Conservation (phyloP, 192 early-diverging fungal species). For the Phycomyces nitens region DNA sequence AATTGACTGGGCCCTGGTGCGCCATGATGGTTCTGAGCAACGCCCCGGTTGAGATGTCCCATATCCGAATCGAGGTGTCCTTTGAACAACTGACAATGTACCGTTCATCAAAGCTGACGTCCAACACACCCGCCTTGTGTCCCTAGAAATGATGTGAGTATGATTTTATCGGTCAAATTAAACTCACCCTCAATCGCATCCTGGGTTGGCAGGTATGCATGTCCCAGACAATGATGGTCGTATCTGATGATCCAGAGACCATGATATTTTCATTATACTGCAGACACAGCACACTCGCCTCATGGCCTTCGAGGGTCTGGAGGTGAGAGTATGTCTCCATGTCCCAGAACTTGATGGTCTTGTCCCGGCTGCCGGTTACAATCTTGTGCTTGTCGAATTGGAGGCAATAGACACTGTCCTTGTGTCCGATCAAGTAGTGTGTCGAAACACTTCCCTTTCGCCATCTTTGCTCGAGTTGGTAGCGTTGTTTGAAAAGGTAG, state of each 20-base stretch:
- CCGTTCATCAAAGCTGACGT: constrained; percentile 77
- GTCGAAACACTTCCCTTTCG: constrained; percentile 36
- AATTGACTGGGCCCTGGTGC: constrained; percentile 96
- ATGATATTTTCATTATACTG: constrained; percentile 79
- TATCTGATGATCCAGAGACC: constrained; percentile 89
- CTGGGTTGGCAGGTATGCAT: constrained; percentile 45
- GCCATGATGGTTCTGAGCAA: constrained; percentile 70
- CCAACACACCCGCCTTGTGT: constrained; percentile 80
- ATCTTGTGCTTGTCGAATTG: constrained; percentile 81
- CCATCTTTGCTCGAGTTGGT: constrained; percentile 66
- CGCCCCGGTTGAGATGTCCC: constrained; percentile 65
- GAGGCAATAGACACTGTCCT: constrained; percentile 89
- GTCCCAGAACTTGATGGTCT: constrained; percentile 86
- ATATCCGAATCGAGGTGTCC: constrained; percentile 89
- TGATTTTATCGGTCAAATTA: background rate
- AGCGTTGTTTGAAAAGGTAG: constrained; percentile 67
- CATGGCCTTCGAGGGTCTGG: constrained; percentile 68
- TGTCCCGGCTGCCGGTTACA: constrained; percentile 77
- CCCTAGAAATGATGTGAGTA: constrained; percentile 37
- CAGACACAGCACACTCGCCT: constrained; percentile 74
- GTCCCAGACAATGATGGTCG: constrained; percentile 85
- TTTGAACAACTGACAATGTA: constrained; percentile 90
- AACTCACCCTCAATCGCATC: constrained; percentile 43
- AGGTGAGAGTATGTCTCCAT: constrained; percentile 53
- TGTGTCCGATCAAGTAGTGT: constrained; percentile 70